Evolutionary conservation across 352 stramenopile genomes (phyloP).

Genomic region (Phytopythium boreale): DNA sequence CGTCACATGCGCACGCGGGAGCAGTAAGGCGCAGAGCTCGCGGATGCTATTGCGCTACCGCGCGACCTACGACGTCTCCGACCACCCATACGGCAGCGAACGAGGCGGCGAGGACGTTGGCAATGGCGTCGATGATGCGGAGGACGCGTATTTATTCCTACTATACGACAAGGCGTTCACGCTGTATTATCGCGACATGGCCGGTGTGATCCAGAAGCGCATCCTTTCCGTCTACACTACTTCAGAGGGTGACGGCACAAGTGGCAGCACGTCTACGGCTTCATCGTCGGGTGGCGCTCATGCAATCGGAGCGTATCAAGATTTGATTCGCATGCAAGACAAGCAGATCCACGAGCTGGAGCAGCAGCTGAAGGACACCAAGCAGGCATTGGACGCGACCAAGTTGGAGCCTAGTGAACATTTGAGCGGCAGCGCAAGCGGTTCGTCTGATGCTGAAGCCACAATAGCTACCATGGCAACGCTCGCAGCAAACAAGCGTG

Average conservation of each 20-base stretch:
- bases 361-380: constrained; percentile 21
- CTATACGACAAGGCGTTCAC: constrained; percentile 69
- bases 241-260: constrained; percentile 16
- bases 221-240: constrained; percentile 65
- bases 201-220: constrained; percentile 56
- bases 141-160: constrained; percentile 55
- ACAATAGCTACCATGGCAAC: not conserved
- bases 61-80: constrained; percentile 26
- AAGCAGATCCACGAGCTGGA: constrained; percentile 64
- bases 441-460: not conserved
- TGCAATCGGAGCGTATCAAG: constrained; percentile 58
- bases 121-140: constrained; percentile 1
- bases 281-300: constrained; percentile 3
- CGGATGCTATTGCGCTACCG: constrained; percentile 34
- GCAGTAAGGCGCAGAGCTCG: constrained; percentile 30
- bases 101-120: constrained; percentile 1
- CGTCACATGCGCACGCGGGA: constrained; percentile 39
- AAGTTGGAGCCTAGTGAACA: not conserved
- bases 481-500: constrained; percentile 2
- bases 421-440: not conserved
- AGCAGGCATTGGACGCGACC: constrained; percentile 2
- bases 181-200: constrained; percentile 38
- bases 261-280: constrained; percentile 2
- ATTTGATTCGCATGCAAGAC: constrained; percentile 82
- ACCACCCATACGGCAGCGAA: constrained; percentile 7